A percentile compares a stretch with the other conserved stretches of the same genome.
Evolutionary conservation across 805 yeast genomes (phyloP).

Genomic region (Cyberlindnera saturnus): DNA sequence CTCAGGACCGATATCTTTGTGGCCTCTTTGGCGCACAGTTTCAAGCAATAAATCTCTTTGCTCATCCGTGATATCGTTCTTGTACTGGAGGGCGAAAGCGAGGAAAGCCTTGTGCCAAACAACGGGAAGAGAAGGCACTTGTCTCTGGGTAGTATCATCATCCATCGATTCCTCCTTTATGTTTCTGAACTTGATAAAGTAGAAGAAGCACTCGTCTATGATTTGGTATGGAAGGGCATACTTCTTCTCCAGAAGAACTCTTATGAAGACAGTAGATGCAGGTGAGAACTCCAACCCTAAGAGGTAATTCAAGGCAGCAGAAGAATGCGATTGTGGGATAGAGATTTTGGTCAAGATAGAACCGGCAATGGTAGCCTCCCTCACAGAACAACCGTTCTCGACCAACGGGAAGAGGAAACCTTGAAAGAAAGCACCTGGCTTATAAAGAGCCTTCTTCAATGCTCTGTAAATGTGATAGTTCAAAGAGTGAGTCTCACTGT

Average conservation of each 20-base stretch:
- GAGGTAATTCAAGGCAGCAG: conserved; percentile 87
- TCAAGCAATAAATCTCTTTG: conserved; percentile 93
- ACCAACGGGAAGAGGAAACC: conserved; percentile 91
- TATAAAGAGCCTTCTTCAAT: conserved; percentile 85
- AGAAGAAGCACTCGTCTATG: conserved; percentile 87
- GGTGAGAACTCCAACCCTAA: conserved; percentile 81
- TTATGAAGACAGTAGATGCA: conserved; percentile 83
- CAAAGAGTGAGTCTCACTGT: conserved; percentile 66
- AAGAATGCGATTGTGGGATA: conserved; percentile 90
- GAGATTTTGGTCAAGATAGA: conserved; percentile 86
- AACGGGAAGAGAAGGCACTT: conserved; percentile 65
- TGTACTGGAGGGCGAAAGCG: conserved; percentile 92
- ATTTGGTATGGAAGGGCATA: conserved; percentile 97
- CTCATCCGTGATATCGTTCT: conserved; percentile 97
- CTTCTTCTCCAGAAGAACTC: conserved; percentile 85
- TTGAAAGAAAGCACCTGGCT: conserved; percentile 96
- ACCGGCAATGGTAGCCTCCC: conserved; percentile 94
- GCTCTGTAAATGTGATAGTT: conserved; percentile 93
- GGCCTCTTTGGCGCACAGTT: conserved; percentile 85
- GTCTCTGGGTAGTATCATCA: conserved; percentile 33
- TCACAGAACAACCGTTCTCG: conserved; percentile 79
- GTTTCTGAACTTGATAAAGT: conserved; percentile 84
- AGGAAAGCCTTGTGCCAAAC: conserved; percentile 97
- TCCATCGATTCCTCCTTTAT: conserved; percentile 36
- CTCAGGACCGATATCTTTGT: conserved; percentile 86